Conservation (phyloP, 768 basidiomycete genomes). For the Suillus paluster region DNA sequence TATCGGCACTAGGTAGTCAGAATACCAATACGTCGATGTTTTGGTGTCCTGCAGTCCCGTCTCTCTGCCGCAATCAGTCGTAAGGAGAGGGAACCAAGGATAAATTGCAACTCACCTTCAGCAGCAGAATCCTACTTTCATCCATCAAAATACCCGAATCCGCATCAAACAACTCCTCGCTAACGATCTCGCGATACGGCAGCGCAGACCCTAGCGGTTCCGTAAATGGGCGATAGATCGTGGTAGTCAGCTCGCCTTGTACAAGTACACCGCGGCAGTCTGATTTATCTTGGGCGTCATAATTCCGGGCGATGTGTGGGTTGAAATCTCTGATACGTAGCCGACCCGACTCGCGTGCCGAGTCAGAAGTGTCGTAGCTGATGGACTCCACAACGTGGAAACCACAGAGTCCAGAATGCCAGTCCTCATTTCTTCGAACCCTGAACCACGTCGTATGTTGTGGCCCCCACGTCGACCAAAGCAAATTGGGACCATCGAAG, state of each 20-base stretch:
- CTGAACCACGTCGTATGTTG: conserved; percentile 57
- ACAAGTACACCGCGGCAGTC: conserved; percentile 30
- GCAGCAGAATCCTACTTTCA: conserved; percentile 1
- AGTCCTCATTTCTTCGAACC: conserved; percentile 41
- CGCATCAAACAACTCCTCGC: not conserved
- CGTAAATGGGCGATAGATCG: conserved; percentile 18
- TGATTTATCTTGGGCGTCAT: conserved; percentile 9
- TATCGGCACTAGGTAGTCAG: not conserved
- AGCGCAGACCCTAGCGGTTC: not conserved
- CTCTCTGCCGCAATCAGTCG: not conserved
- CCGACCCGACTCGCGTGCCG: conserved; percentile 6
- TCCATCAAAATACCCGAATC: not conserved
- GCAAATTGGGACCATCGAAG: not conserved
- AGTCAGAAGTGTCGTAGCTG: conserved; percentile 1
- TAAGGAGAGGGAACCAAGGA: not conserved
- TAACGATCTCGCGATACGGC: not conserved
- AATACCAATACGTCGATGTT: not conserved
- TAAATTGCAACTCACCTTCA: no score
- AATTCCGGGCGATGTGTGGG: conserved; percentile 20
- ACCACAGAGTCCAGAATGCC: conserved; percentile 42
- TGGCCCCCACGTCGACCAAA: conserved; percentile 27
- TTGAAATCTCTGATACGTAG: conserved; percentile 46
- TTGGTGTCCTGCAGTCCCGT: not conserved
- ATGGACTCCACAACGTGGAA: conserved; percentile 49
- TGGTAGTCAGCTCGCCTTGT: conserved; percentile 18